Evolutionary conservation across 306 rosid species (phyloP).

Genomic region (Mucuna pruriens): DNA sequence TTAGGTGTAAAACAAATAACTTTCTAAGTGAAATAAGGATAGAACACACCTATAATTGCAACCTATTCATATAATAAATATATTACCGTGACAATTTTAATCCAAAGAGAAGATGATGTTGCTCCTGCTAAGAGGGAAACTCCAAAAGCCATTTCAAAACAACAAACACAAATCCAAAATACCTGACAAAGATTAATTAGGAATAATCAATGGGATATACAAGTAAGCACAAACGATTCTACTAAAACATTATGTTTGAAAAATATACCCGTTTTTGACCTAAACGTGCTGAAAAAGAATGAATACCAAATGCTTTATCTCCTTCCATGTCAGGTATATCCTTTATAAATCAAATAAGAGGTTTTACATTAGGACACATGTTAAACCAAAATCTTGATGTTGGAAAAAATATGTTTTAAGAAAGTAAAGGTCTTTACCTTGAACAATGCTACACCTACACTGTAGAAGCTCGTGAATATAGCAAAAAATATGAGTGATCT

Average conservation of each 20-base stretch:
- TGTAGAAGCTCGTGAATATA: neutral
- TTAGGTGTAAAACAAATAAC: neutral
- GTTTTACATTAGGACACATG: neutral
- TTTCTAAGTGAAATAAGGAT: neutral
- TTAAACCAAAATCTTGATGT: neutral
- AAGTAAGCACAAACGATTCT: no score
- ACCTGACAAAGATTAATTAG: neutral
- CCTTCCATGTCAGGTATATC: neutral
- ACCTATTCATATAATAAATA: neutral
- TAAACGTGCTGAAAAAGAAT: neutral
- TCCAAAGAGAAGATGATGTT: neutral
- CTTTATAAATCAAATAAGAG: neutral
- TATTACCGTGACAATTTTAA: neutral
- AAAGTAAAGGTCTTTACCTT: neutral
- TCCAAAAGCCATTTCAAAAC: conserved; percentile 1
- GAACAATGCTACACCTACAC: neutral
- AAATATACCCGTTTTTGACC: neutral
- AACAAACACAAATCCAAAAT: neutral
- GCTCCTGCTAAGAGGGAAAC: neutral
- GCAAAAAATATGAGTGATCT: neutral
- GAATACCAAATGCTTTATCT: neutral
- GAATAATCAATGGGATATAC: neutral
- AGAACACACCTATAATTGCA: neutral
- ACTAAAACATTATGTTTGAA: neutral
- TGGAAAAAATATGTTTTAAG: neutral